Base-by-base conservation (phyloP, 2,329 filamentous ascomycete genomes). In the Trichophyton simii region DNA sequence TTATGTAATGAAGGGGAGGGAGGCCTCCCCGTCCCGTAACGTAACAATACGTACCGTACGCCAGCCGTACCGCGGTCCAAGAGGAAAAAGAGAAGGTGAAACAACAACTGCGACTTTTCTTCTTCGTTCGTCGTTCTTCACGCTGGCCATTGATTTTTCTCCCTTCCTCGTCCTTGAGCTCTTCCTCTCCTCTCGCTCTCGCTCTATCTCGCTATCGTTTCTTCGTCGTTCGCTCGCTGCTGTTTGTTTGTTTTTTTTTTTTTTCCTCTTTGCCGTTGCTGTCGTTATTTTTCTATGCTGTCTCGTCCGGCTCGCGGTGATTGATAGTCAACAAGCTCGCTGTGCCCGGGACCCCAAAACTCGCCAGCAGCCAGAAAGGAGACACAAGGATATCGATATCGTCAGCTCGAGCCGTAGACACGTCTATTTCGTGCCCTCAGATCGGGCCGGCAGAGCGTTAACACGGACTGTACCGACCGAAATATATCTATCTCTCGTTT, bases 401-500 rank as follows among this genome's bases (percentile, higher is more conserved):
- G 25, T 28, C 25, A 28, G 25, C 25, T 48, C 44, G 44, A 48
- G 15, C 9, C 15, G 15, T 42, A 44, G 41, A 44, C 41, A 44
- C 41, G 41, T n/a, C n/a, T 6, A 20, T 44, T 44, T 31, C 6
- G 28, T 31, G 28, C 28, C 7, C 15, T 44, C 11, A 38, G 11
- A 44, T 6, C n/a, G 15, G 11, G n/a, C 13, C 15, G 41, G n/a
- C n/a, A 44, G 41, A 44, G 41, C 6, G 34, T 38, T 38, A 9
- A 18, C 2, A 44, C 41, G 3, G 41, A 2, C 41, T 6, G 7
- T 22, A 54, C 5, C 18, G 9, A 54, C 22, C 3, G 52, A 31
- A 22, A 31, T 58, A 58, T 34, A 25, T 34, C 38, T n/a, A n/a
- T 58, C 55, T n/a, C 55, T 38, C 55, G 55, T 25, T 58, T 58